phyloP scores from a whole-genome alignment of 2,329 filamentous ascomycete genomes.

The Botrytis sinoallii region DNA sequence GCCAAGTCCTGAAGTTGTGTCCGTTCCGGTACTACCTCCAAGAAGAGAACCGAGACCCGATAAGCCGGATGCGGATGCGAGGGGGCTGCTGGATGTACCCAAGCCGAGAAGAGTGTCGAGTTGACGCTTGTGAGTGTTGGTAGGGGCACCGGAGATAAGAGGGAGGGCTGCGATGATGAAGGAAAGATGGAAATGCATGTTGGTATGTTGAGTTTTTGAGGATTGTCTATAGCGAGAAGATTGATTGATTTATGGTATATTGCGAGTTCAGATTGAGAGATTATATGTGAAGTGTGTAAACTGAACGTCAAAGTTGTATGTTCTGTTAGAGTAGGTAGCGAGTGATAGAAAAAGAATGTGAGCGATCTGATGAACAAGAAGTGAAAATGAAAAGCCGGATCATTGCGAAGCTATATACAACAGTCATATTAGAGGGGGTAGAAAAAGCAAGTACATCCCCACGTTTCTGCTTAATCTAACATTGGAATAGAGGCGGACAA shows the following conservation, averaged over 20 bases:
- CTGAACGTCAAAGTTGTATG: background rate
- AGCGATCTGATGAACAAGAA: background rate
- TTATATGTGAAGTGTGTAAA: background rate
- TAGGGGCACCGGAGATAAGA: background rate
- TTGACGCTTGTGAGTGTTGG: background rate
- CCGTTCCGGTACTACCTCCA: background rate
- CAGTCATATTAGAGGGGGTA: background rate
- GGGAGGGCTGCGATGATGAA: background rate
- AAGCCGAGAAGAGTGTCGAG: background rate
- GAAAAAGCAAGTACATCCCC: background rate
- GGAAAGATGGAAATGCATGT: background rate
- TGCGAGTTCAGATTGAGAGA: background rate
- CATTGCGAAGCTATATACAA: background rate
- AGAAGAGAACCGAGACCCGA: background rate
- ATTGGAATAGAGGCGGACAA: no score
- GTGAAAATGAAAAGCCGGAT: background rate
- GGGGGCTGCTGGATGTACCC: background rate
- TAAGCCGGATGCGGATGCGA: background rate
- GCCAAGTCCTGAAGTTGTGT: background rate
- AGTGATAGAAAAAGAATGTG: background rate
- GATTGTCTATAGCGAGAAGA: rapidly evolving
- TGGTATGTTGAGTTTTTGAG: background rate
- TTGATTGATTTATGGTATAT: background rate
- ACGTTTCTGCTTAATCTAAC: background rate
- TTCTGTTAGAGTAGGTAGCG: background rate